Conservation (phyloP, 345 rosid genomes). For the Camelina neglecta region DNA sequence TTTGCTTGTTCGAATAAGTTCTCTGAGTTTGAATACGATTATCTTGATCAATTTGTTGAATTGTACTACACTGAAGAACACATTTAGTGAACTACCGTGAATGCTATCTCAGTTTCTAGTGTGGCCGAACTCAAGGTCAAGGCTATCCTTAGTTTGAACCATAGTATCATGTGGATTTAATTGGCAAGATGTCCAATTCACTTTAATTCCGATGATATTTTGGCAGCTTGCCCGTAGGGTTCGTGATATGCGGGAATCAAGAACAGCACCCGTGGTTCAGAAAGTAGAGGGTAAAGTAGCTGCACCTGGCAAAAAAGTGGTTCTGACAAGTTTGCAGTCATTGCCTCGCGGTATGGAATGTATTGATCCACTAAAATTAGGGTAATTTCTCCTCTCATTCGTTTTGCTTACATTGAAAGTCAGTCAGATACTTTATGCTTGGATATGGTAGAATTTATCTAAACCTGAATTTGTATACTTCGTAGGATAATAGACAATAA, state of each 20-base stretch:
- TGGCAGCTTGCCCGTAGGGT: conserved; percentile 89
- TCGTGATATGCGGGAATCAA: conserved; percentile 93
- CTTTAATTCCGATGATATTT: conserved; percentile 13
- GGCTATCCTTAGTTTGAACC: conserved; percentile 15
- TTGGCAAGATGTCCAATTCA: background rate
- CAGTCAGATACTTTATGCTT: background rate
- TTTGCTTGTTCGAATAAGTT: conserved; percentile 2
- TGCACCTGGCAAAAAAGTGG: conserved; percentile 49
- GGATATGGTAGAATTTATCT: conserved; percentile 19
- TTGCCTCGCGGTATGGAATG: conserved; percentile 97
- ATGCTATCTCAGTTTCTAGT: background rate
- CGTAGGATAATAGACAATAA: conserved; percentile 88
- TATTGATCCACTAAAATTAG: conserved; percentile 90
- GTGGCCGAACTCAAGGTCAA: background rate
- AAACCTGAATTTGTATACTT: conserved; percentile 29
- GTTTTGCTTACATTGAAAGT: conserved; percentile 25
- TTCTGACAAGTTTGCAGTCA: conserved; percentile 71
- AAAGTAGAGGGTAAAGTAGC: conserved; percentile 71
- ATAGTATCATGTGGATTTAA: conserved; percentile 3
- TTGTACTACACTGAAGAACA: too few species aligned
- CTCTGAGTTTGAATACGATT: background rate
- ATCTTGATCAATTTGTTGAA: background rate
- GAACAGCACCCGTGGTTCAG: conserved; percentile 78
- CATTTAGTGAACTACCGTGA: background rate
- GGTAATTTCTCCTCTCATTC: conserved; percentile 53